A percentile compares a stretch with the other conserved stretches of the same genome.
Conservation (phyloP, 306 rosid species). For the Vicia sativa region DNA sequence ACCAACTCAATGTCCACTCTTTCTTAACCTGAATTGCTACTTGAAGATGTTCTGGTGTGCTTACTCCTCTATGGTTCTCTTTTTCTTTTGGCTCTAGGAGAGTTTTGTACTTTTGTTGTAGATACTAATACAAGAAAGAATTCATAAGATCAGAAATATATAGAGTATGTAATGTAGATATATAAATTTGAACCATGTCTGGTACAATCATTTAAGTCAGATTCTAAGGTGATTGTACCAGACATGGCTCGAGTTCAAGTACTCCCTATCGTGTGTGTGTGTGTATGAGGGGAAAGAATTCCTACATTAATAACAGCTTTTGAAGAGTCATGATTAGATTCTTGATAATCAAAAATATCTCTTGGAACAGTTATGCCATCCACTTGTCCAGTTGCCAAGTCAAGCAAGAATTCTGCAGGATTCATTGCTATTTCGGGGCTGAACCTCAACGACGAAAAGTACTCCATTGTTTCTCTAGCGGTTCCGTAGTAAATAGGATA, state of each 20-base stretch:
- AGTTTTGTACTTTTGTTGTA: slow-evolving; percentile 72
- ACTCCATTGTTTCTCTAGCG: slow-evolving; percentile 73
- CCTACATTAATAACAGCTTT: slow-evolving; percentile 67
- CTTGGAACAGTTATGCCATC: slow-evolving; percentile 71
- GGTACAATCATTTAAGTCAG: no score
- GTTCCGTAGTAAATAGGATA: slow-evolving; percentile 81
- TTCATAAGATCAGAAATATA: slow-evolving; percentile 7
- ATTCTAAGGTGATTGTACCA: not conserved
- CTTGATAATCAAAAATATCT: slow-evolving; percentile 54
- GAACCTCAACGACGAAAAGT: slow-evolving; percentile 77
- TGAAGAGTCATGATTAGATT: slow-evolving; percentile 45
- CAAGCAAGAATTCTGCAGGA: slow-evolving; percentile 91
- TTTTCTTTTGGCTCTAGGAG: slow-evolving; percentile 71
- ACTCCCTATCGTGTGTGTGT: not conserved
- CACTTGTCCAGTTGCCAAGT: slow-evolving; percentile 91
- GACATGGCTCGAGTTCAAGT: not conserved
- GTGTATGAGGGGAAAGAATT: not conserved
- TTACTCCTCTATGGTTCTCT: slow-evolving; percentile 55
- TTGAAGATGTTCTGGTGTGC: slow-evolving; percentile 74
- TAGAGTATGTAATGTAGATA: not conserved
- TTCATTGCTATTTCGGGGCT: slow-evolving; percentile 81
- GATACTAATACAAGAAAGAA: slow-evolving; percentile 52
- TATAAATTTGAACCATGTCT: no score
- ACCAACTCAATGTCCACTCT: slow-evolving; percentile 84
- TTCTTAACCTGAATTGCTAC: slow-evolving; percentile 73